These are phyloP conservation scores for Begonia fuchsioides DNA, from an alignment of 306 rosid genomes.

Conservation along the genomic window DNA sequence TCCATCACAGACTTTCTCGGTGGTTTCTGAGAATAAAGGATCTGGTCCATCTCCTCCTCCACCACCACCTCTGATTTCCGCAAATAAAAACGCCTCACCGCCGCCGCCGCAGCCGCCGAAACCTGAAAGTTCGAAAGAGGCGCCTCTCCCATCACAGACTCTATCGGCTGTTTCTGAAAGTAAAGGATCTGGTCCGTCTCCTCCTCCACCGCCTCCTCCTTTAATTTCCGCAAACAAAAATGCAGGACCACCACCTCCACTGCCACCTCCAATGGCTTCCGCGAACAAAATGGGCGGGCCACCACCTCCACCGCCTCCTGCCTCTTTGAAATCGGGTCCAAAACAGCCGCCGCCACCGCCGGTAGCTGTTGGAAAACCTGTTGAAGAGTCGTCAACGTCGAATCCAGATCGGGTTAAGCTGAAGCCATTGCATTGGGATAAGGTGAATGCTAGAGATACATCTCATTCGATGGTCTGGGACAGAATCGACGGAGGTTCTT, in stretches of 20 bases:
- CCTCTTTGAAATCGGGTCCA: conserved; percentile 18
- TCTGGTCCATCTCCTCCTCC: conserved; percentile 24
- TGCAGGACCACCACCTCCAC: conserved; percentile 5
- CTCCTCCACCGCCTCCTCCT: conserved; percentile 8
- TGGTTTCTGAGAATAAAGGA: conserved; percentile 10
- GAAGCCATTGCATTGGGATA: conserved; percentile 92
- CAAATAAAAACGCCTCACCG: conserved; percentile 7
- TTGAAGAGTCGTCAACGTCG: conserved; percentile 4
- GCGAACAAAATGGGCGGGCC: conserved; percentile 8
- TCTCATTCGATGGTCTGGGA: conserved; percentile 98
- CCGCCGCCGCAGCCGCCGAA: conserved; percentile 25
- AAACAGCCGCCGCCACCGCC: conserved; percentile 23
- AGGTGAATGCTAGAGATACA: conserved; percentile 42
- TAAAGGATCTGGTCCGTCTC: conserved; percentile 10
- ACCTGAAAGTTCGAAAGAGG: neutral
- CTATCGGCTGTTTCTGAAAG: conserved; percentile 11
- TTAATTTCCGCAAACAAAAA: conserved; percentile 10
- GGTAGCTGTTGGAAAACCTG: conserved; percentile 9
- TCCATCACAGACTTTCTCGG: conserved; percentile 13
- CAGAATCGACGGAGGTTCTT: conserved; percentile 58
- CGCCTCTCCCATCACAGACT: conserved; percentile 11
- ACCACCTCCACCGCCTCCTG: conserved; percentile 37
- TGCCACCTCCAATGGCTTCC: conserved; percentile 10
- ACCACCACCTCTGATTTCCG: conserved; percentile 21
- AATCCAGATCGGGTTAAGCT: conserved; percentile 37